A percentile compares a stretch with the other conserved stretches of the same genome.
Evolutionary conservation across 2,329 filamentous ascomycete species (phyloP).

Genomic region (Pestalotiopsis sp.): DNA sequence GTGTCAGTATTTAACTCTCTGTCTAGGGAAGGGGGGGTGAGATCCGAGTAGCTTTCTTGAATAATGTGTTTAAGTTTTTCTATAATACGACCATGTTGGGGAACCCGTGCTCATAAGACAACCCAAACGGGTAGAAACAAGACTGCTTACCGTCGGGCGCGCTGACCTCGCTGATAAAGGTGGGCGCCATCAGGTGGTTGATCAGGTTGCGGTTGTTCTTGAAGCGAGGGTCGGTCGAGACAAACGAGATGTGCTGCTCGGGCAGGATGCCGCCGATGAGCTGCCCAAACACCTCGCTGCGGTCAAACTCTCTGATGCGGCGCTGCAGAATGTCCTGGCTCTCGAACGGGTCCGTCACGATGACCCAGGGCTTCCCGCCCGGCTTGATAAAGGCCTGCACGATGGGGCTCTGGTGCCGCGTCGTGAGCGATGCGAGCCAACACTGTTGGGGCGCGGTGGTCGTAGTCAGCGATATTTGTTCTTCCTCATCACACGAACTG

Average conservation of each 20-base stretch:
- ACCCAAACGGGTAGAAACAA: too few relatives aligned
- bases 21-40: too few relatives aligned
- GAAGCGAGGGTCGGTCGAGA: conserved; percentile 29
- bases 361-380: conserved; percentile 42
- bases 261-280: conserved; percentile 35
- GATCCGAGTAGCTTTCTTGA: too few relatives aligned
- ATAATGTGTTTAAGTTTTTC: too few relatives aligned
- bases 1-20: too few relatives aligned
- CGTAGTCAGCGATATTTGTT: not conserved
- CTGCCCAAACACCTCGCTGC: conserved; percentile 35
- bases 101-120: too few relatives aligned
- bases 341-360: conserved; percentile 46
- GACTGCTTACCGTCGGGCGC: conserved; percentile 26
- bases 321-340: conserved; percentile 47
- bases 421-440: conserved; percentile 33
- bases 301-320: conserved; percentile 47
- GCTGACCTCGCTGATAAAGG: conserved; percentile 35
- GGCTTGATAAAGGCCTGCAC: conserved; percentile 51
- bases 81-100: too few relatives aligned
- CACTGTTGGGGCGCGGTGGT: conserved; percentile 21
- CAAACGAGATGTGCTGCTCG: conserved; percentile 34
- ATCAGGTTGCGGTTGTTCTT: conserved; percentile 33
- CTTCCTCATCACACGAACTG: too few relatives aligned
- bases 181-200: conserved; percentile 39
- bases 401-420: conserved; percentile 41